Percentiles rank a stretch among this genome's conserved stretches.
These are phyloP conservation scores for Leccinum barrowsii DNA, from an alignment of 768 basidiomycete genomes.

Conservation along the genomic window DNA sequence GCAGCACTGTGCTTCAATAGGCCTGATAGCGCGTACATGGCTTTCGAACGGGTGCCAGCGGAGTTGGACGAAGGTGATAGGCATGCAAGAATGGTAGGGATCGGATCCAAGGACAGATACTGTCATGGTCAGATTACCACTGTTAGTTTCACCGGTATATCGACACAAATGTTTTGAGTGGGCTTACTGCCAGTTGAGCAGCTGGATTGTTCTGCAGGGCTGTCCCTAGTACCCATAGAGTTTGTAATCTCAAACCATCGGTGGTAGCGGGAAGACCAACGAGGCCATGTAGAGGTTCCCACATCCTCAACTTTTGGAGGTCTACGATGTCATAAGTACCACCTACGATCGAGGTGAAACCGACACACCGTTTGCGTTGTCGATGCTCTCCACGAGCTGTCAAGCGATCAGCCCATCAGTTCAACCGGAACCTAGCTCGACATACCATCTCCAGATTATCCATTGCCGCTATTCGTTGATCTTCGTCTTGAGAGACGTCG, in stretches of 20 bases:
- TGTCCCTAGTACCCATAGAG: slow-evolving; percentile 85
- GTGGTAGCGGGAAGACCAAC: slow-evolving; percentile 51
- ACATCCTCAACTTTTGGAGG: slow-evolving; percentile 70
- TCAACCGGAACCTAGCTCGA: neutral
- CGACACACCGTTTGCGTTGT: slow-evolving; percentile 74
- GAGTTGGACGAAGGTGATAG: slow-evolving; percentile 53
- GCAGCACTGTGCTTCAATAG: slow-evolving; percentile 72
- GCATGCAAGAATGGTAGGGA: slow-evolving; percentile 60
- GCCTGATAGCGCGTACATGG: slow-evolving; percentile 77
- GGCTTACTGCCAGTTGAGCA: slow-evolving; percentile 70
- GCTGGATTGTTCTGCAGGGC: slow-evolving; percentile 87
- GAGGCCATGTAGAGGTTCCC: slow-evolving; percentile 72
- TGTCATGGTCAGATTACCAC: slow-evolving; percentile 20
- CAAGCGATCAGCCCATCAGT: neutral
- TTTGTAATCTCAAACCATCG: slow-evolving; percentile 60
- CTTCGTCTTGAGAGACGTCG: slow-evolving; percentile 52
- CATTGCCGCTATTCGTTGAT: slow-evolving; percentile 62
- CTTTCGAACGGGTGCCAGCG: slow-evolving; percentile 65
- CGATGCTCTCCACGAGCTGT: slow-evolving; percentile 83
- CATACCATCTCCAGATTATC: slow-evolving; percentile 87
- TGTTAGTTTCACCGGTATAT: slow-evolving; percentile 3
- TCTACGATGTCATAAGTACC: slow-evolving; percentile 41
- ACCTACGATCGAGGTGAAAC: neutral
- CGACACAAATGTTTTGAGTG: neutral
- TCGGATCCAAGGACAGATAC: slow-evolving; percentile 65